Evolutionary conservation across 2,329 filamentous ascomycete species (phyloP).

Genomic region (Leptographium lundbergii): DNA sequence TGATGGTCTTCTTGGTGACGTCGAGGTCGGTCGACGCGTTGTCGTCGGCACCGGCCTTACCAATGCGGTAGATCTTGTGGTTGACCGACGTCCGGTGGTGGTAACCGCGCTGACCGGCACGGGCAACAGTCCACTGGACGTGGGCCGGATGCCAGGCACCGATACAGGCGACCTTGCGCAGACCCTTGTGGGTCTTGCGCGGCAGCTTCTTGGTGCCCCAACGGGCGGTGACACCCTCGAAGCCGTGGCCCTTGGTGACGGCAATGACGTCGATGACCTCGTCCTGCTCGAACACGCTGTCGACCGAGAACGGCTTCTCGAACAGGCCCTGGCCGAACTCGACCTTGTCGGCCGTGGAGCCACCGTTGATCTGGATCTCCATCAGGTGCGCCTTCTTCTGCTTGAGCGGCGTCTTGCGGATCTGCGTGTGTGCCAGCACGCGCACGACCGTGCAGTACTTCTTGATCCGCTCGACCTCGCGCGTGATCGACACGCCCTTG

Average conservation of each 20-base stretch:
- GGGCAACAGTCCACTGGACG: slow-evolving; percentile 99
- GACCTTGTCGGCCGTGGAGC: slow-evolving; percentile 91
- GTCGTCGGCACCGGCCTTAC: slow-evolving; percentile 79
- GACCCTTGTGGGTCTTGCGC: slow-evolving; percentile 99
- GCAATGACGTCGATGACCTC: slow-evolving; percentile 99
- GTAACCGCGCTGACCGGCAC: slow-evolving; percentile 99
- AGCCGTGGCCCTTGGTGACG: slow-evolving; percentile 99
- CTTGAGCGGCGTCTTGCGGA: slow-evolving; percentile 98
- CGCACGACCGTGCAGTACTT: slow-evolving; percentile 99
- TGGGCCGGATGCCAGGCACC: slow-evolving; percentile 99
- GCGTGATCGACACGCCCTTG: slow-evolving; percentile 79
- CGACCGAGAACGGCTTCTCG: slow-evolving; percentile 95
- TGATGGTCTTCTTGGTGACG: slow-evolving; percentile 98
- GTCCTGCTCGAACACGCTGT: slow-evolving; percentile 95
- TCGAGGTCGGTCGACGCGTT: slow-evolving; percentile 93
- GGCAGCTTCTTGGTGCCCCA: slow-evolving; percentile 99
- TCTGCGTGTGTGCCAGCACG: slow-evolving; percentile 97
- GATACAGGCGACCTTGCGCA: slow-evolving; percentile 99
- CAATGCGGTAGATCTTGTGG: slow-evolving; percentile 99
- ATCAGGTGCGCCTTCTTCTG: slow-evolving; percentile 99
- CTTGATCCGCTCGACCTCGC: slow-evolving; percentile 99
- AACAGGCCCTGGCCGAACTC: slow-evolving; percentile 90
- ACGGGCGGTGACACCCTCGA: slow-evolving; percentile 89
- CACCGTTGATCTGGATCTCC: slow-evolving; percentile 99
- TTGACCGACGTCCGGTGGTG: slow-evolving; percentile 99